Evolutionary conservation across 2,329 filamentous ascomycete genomes (phyloP).

Genomic region (Claviceps spartinae): DNA sequence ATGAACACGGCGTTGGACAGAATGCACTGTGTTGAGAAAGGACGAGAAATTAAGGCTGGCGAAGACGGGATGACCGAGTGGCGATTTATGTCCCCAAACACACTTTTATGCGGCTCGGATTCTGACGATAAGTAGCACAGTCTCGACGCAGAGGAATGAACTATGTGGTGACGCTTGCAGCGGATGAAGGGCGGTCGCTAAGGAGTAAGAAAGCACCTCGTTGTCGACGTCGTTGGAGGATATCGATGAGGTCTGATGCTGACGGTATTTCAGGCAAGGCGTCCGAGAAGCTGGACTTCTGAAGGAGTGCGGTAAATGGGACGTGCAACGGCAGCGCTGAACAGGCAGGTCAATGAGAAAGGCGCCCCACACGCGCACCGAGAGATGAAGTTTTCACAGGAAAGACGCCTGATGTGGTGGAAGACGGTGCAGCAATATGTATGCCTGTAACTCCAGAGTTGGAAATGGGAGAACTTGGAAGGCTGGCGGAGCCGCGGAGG

Average conservation of each 20-base stretch:
- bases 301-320: constrained; percentile 3
- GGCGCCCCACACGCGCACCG: neutral
- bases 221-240: constrained; percentile 4
- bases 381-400: neutral
- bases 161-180: constrained; percentile 4
- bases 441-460: too few relatives aligned
- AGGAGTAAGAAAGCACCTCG: constrained; percentile 4
- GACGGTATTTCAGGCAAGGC: constrained; percentile 14
- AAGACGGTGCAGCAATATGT: too few relatives aligned
- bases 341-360: neutral
- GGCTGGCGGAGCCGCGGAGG: too few relatives aligned
- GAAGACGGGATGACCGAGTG: constrained; percentile 5
- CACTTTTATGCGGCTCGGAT: neutral
- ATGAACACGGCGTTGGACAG: neutral
- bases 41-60: neutral
- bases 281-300: neutral
- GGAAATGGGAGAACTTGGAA: too few relatives aligned
- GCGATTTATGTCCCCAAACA: constrained; percentile 5
- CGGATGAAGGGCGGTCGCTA: constrained; percentile 3
- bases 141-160: neutral
- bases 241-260: constrained; percentile 7
- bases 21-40: neutral
- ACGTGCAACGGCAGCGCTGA: constrained; percentile 1
- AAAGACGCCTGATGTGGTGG: neutral
- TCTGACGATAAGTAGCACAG: neutral